These are phyloP conservation scores for Micractinium conductrix DNA, from an alignment of 139 green algal genomes.

Conservation along the genomic window DNA sequence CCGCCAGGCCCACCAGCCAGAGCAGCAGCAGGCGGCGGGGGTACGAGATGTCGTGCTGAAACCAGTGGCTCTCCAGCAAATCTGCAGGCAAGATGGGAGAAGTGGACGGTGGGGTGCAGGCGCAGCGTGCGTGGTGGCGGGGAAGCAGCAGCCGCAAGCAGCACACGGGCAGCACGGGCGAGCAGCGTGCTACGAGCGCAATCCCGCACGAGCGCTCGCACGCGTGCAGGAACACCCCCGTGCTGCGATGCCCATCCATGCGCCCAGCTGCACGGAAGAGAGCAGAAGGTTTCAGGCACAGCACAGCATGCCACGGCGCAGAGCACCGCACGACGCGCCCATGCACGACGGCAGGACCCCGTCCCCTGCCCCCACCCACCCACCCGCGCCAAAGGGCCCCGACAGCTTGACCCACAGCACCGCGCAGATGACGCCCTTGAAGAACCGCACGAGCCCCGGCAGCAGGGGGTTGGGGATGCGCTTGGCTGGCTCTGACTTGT, in stretches of 20 bases:
- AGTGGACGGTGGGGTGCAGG: not conserved
- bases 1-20: constrained; percentile 37
- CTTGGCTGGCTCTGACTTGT: not conserved
- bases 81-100: not conserved
- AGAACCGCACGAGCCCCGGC: constrained; percentile 48
- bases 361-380: not conserved
- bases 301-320: not conserved
- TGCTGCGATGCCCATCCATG: too few relatives aligned
- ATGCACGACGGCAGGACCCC: not conserved
- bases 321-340: not conserved
- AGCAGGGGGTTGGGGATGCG: constrained; percentile 39
- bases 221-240: too few relatives aligned
- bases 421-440: constrained; percentile 58
- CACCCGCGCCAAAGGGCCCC: constrained; percentile 1
- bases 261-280: too few relatives aligned
- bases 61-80: constrained; percentile 35
- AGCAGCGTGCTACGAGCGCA: too few relatives aligned
- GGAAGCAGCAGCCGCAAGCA: too few relatives aligned
- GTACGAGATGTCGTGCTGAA: not conserved
- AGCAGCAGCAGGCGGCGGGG: constrained; percentile 25
- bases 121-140: too few relatives aligned
- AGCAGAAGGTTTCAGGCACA: too few relatives aligned
- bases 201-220: too few relatives aligned
- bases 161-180: too few relatives aligned
- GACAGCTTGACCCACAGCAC: constrained; percentile 48